These are phyloP conservation scores for Spinellus fusiger DNA, from an alignment of 192 early-diverging fungal species.

Conservation along the genomic window DNA sequence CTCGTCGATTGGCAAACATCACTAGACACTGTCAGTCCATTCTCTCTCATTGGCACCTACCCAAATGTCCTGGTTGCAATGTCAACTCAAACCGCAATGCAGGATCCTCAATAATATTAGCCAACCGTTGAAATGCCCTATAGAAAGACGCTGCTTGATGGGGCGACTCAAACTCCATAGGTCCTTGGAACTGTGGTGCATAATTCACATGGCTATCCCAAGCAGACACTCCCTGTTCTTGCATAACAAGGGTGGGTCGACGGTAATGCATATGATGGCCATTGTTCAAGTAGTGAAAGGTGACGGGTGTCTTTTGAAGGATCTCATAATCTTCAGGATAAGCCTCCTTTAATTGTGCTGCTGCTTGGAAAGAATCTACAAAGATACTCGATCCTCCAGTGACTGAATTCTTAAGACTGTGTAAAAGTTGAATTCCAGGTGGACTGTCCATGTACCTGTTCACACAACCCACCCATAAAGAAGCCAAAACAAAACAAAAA, in stretches of 20 bases:
- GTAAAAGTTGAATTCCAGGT: conserved; percentile 75
- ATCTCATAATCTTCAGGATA: conserved; percentile 57
- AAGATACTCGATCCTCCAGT: conserved; percentile 69
- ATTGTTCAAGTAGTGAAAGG: conserved; percentile 78
- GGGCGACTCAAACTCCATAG: conserved; percentile 42
- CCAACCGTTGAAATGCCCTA: conserved; percentile 56
- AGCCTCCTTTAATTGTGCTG: conserved; percentile 46
- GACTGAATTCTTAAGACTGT: conserved; percentile 72
- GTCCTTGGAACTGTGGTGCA: conserved; percentile 82
- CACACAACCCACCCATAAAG: conserved; percentile 84
- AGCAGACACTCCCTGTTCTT: conserved; percentile 25
- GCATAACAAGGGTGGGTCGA: conserved; percentile 55
- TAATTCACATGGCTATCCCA: conserved; percentile 62
- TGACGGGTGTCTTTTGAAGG: conserved; percentile 53
- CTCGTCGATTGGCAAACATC: conserved; percentile 74
- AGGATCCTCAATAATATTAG: conserved; percentile 48
- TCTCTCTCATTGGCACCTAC: conserved; percentile 1
- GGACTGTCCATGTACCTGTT: conserved; percentile 75
- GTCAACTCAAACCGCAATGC: conserved; percentile 52
- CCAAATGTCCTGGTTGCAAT: conserved; percentile 59
- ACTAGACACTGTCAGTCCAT: conserved; percentile 25
- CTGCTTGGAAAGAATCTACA: conserved; percentile 67
- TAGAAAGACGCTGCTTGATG: conserved; percentile 53
- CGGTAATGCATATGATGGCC: conserved; percentile 68
- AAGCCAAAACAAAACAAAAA: conserved; percentile 59